Conservation (phyloP, 345 rosid genomes). For the Lepidium aucheri region DNA sequence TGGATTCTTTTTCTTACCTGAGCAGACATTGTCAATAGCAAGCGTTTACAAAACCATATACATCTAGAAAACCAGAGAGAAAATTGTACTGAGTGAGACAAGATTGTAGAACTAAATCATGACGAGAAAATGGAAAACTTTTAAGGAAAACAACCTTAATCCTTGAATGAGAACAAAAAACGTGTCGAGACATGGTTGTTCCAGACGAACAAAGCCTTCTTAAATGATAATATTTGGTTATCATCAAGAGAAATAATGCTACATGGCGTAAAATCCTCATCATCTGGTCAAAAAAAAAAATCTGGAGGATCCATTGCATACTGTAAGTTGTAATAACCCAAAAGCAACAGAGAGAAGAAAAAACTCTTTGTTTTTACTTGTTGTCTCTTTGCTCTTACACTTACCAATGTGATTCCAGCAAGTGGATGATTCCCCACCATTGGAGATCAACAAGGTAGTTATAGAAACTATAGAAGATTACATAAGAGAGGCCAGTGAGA, state of each 20-base stretch:
- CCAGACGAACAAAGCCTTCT: slow-evolving; percentile 55
- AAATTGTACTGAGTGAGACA: too few relatives aligned
- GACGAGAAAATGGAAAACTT: too few relatives aligned
- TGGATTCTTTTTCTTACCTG: too few relatives aligned
- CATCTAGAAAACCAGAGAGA: too few relatives aligned
- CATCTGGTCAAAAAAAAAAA: slow-evolving; percentile 71
- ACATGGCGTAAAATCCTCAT: slow-evolving; percentile 67
- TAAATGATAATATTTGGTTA: slow-evolving; percentile 14
- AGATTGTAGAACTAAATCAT: too few relatives aligned
- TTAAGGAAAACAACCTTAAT: slow-evolving; percentile 42
- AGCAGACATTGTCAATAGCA: too few relatives aligned
- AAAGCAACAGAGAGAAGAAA: too few relatives aligned
- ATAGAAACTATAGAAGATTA: slow-evolving; percentile 3
- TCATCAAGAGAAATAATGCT: slow-evolving; percentile 20
- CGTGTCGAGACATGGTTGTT: slow-evolving; percentile 50
- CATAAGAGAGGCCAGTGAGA: background rate
- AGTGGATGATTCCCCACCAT: background rate
- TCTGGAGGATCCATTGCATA: slow-evolving; percentile 72
- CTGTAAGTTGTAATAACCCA: slow-evolving; percentile 74
- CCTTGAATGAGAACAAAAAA: slow-evolving; percentile 57
- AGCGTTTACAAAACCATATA: too few relatives aligned
- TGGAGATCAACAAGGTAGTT: slow-evolving; percentile 1
- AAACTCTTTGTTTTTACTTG: background rate
- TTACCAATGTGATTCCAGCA: background rate
- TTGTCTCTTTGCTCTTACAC: background rate